Evolutionary conservation across 1,139 yeast genomes (phyloP), one percentile per base, ranked within the genome.

Genomic region (Scheffersomyces cryptocercus): DNA sequence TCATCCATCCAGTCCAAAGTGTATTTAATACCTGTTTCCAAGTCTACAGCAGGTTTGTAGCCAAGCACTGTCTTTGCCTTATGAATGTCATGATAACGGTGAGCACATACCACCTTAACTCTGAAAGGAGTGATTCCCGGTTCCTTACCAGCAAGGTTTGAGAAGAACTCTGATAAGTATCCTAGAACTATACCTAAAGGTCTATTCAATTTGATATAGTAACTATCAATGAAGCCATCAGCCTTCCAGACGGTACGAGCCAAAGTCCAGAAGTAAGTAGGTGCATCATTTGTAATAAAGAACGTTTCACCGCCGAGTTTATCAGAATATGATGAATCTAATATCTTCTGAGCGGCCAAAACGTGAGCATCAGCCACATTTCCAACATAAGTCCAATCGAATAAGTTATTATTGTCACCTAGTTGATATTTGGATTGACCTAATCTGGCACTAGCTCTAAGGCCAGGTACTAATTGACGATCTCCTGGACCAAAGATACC

Each of bases 401-500:
- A 95, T 47, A 95, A 68, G 61, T 93, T 93, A 63, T 87, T 82
- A 66, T 95, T 95, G 63, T 88, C 93, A 51, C 99, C 99, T 40
- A 95, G 75, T 65, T 95, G 99, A 65, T 88, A 89, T 64, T 86
- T 87, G 30, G 93, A 86, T 64, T 93, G 98, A 12, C 96, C 96
- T 45, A 82, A 71, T 51, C 78, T 77, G 3, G 96, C 93, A 39
- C 90, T 96, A 13, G 79, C 79, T 58, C 97, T 81, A 46, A 95
- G 73, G 2, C 96, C 97, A 4, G 99, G 99, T 39, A 95, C 93
- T 59, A 93, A 72, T 64, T 95, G 99, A 49, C 99, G 81, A 65
- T 95, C 99, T 37, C 99, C 99, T 4, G 99, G 99, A 5, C 99
- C 99, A 69, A 95, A 93, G 39, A 95, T 90, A 32, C 99, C 99